Base-by-base conservation (phyloP, 192 early-diverging fungal species). In the Coemansia sp. region DNA sequence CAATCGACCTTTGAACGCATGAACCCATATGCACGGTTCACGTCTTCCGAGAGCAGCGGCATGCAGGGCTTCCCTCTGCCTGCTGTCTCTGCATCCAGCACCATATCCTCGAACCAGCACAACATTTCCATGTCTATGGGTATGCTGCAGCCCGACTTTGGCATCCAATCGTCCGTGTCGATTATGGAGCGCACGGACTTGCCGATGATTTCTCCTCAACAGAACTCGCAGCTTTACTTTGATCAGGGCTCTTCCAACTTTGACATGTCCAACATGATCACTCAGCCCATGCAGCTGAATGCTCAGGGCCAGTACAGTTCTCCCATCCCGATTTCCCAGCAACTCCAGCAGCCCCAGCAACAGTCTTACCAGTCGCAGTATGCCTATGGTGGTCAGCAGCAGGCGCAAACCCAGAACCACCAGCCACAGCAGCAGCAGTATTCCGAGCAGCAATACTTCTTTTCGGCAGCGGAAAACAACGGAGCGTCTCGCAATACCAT, bases 11-110 rank as follows among this genome's bases (percentile, higher is more conserved):
- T 62, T 1, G 77, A 80, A 36, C 77, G 77, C 51, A 11, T 68
- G 33, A 68, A 69, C 50, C 77, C 77, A 25, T 80, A 80, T 63
- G 45, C 54, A 22, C 72, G 73, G 16, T 63, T 62, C 25, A 49
- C 40, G 12, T 55, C 38, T 3, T 33, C 56, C 11, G 77, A 68
- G 2, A 40, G 56, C n/a, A 64, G 32, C 40, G 51, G 45, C 1
- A 45, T 74, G 29, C 40, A 61, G 16, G 63, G 34, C 0, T 70
- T 80, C 69, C 68, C 60, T 3, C 54, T 80, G 60, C 61, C 71
- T 45, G 42, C 42, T 17, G 45, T 63, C 5, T 61, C 71, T 30
- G 61, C 68, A 12, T 40, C 61, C 14, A 34, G 34, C 8, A 45
- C 68, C 5, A 67, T 80, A 14, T 50, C 69, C 33, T 22, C 68